Percentiles rank a stretch among this genome's conserved stretches.
These are phyloP conservation scores for Pouteria glomerata DNA, from an alignment of 148 eudicot genomes.

Conservation along the genomic window DNA sequence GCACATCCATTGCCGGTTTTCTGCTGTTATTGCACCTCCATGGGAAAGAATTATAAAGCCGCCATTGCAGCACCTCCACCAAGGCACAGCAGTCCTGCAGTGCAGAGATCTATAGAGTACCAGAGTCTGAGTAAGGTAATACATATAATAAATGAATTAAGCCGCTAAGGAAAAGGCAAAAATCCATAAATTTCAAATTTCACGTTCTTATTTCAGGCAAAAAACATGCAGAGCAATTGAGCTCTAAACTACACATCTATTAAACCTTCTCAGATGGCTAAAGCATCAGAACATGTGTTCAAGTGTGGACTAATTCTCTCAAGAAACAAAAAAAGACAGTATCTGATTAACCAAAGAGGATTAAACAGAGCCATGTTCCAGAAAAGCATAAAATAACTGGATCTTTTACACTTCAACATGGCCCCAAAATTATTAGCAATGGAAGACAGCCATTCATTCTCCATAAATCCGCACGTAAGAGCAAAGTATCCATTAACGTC, in stretches of 20 bases:
- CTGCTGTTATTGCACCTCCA: constrained; percentile 67
- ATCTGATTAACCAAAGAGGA: neutral
- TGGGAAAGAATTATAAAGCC: constrained; percentile 72
- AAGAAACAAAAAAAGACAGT: neutral
- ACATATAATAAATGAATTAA: too few species aligned
- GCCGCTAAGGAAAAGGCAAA: too few species aligned
- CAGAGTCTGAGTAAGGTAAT: too few species aligned
- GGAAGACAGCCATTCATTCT: neutral
- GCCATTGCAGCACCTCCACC: constrained; percentile 77
- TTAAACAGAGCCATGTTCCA: neutral
- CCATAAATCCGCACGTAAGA: neutral
- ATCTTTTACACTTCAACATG: neutral
- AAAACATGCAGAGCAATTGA: constrained; percentile 1
- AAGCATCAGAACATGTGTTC: neutral
- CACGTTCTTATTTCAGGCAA: neutral
- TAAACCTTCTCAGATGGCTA: neutral
- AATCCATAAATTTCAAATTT: too few species aligned
- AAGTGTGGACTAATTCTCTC: neutral
- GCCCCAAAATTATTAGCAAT: neutral
- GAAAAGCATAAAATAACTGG: neutral
- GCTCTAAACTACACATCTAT: constrained; percentile 1
- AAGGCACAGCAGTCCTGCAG: too few species aligned
- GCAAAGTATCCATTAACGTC: neutral
- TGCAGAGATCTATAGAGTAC: too few species aligned
- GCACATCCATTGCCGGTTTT: constrained; percentile 80